These are phyloP conservation scores for Exobasidium rhododendri DNA, from an alignment of 1,284 basidiomycete genomes.

Conservation along the genomic window DNA sequence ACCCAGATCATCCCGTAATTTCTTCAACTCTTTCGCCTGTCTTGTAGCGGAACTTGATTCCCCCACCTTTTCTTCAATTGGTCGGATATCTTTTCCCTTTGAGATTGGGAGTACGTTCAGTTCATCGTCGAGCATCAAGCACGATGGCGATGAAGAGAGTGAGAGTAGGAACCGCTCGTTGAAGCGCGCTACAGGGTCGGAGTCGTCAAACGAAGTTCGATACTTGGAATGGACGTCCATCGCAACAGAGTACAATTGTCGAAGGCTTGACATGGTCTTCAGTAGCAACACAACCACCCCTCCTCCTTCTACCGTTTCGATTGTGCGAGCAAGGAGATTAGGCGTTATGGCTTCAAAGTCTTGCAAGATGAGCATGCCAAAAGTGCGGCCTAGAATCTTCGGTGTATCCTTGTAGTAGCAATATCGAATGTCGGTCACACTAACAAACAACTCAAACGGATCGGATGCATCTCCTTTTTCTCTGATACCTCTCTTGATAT, in stretches of 20 bases:
- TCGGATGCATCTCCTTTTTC: slow-evolving; percentile 86
- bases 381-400: slow-evolving; percentile 79
- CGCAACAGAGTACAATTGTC: slow-evolving; percentile 89
- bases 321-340: slow-evolving; percentile 91
- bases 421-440: slow-evolving; percentile 98
- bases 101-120: slow-evolving; percentile 95
- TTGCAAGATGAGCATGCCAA: slow-evolving; percentile 94
- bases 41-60: slow-evolving; percentile 53
- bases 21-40: slow-evolving; percentile 66
- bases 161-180: slow-evolving; percentile 80
- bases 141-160: slow-evolving; percentile 77
- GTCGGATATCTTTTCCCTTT: slow-evolving; percentile 85
- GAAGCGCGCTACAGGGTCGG: slow-evolving; percentile 87
- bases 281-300: slow-evolving; percentile 86
- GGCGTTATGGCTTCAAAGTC: slow-evolving; percentile 99
- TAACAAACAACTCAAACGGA: slow-evolving; percentile 97
- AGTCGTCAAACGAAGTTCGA: slow-evolving; percentile 77
- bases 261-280: slow-evolving; percentile 90
- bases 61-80: slow-evolving; percentile 62
- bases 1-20: slow-evolving; percentile 76
- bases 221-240: slow-evolving; percentile 97
- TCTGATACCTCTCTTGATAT: slow-evolving; percentile 72
- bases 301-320: slow-evolving; percentile 97
- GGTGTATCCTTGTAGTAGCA: slow-evolving; percentile 55
- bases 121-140: slow-evolving; percentile 93